Conservation (phyloP, 306 rosid species). For the Cicer judaicum region DNA sequence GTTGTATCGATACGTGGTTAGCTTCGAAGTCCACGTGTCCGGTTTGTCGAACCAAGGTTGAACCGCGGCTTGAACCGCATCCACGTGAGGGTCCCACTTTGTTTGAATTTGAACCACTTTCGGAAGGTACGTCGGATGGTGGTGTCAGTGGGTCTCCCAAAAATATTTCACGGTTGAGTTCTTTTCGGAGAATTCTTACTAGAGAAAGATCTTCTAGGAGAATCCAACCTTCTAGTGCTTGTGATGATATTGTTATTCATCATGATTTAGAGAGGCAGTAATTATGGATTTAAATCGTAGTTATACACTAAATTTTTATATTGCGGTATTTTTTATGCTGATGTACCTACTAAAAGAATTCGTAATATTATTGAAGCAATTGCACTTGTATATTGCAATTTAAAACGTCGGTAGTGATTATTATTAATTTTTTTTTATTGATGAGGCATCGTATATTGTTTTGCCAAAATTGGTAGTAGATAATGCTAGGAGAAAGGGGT, state of each 20-base stretch:
- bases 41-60: constrained; percentile 59
- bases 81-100: constrained; percentile 58
- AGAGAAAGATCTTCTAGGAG: constrained; percentile 58
- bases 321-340: too few relatives aligned
- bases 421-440: background rate
- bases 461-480: background rate
- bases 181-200: constrained; percentile 62
- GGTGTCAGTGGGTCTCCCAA: constrained; percentile 35
- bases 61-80: constrained; percentile 48
- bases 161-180: constrained; percentile 51
- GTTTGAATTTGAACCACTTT: background rate
- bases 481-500: background rate
- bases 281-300: background rate
- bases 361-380: too few relatives aligned
- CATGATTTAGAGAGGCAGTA: constrained; percentile 67
- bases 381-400: too few relatives aligned
- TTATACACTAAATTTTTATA: too few relatives aligned
- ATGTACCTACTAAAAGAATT: too few relatives aligned
- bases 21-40: constrained; percentile 63
- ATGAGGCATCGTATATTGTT: constrained; percentile 11
- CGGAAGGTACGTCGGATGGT: constrained; percentile 49
- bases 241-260: constrained; percentile 32
- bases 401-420: background rate
- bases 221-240: constrained; percentile 44
- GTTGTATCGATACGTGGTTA: constrained; percentile 70